Conservation (phyloP, 163 green algal species). For the Picocystis sp. region DNA sequence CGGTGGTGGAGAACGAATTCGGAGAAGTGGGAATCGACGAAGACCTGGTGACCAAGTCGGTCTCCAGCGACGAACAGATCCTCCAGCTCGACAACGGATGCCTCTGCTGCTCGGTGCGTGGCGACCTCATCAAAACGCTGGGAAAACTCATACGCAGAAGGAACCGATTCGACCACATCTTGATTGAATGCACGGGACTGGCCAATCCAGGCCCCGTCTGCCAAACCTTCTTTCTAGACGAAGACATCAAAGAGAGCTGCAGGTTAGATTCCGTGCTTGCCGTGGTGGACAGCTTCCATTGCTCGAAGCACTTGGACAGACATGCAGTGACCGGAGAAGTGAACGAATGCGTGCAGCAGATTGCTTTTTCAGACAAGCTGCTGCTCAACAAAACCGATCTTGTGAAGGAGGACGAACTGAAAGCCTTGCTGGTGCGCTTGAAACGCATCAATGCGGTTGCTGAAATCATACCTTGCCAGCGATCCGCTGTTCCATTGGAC, state of each 20-base stretch:
- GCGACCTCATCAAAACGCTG: constrained; percentile 80
- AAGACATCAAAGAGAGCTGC: constrained; percentile 10
- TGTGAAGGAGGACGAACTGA: constrained; percentile 37
- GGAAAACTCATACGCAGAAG: constrained; percentile 38
- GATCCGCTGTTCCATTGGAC: constrained; percentile 18
- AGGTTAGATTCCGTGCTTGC: constrained; percentile 19
- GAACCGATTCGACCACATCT: constrained; percentile 63
- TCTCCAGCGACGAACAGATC: constrained; percentile 46
- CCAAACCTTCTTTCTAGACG: constrained; percentile 16
- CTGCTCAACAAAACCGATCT: constrained; percentile 92
- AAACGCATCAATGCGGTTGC: constrained; percentile 12
- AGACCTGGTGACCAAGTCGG: constrained; percentile 44
- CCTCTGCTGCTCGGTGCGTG: constrained; percentile 88
- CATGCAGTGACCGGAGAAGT: constrained; percentile 21
- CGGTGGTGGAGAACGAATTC: constrained; percentile 90
- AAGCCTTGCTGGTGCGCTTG: constrained; percentile 6
- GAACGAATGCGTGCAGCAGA: constrained; percentile 83
- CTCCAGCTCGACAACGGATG: constrained; percentile 90
- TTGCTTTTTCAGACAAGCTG: constrained; percentile 60
- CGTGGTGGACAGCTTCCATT: constrained; percentile 57
- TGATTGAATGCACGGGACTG: constrained; percentile 91
- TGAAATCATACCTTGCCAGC: constrained; percentile 11
- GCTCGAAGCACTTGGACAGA: constrained; percentile 25
- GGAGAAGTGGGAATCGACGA: constrained; percentile 47
- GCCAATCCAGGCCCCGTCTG: constrained; percentile 70